Base-by-base conservation (phyloP, 2,329 filamentous ascomycete species). In the Drechslera avenae region DNA sequence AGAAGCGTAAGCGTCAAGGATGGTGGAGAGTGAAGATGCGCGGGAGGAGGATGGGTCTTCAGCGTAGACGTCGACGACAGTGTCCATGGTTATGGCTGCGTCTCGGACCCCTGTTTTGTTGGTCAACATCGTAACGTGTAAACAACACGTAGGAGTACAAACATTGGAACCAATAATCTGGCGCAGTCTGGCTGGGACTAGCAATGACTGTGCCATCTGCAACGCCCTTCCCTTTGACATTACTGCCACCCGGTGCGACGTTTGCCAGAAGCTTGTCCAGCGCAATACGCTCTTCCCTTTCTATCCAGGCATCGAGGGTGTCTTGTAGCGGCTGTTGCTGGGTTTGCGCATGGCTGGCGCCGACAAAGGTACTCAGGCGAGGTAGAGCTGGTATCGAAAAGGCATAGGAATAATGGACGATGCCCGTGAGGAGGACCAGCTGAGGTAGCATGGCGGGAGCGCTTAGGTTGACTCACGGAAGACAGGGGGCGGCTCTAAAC, bases 121-220 rank as follows among this genome's bases (percentile, higher is more conserved):
- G 21, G 4, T 39, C 36, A 39, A 35, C 9, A 34, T 19, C 3
- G 33, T n/a, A n/a, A 8, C 42, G 44, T 37, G 9, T 7, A n/a
- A 32, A 33, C 14, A 18, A 18, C 12, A 9, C 6, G 1, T 18
- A 2, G 7, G 34, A 7, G 4, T n/a, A 46, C 65, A 8, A 39
- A 75, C 76, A 78, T 58, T 78, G 75, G 54, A 72, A 78, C 60
- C 71, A 78, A 56, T 78, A 78, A 50, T 78, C 67, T 9, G 76
- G 76, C 14, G 66, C 60, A 3, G 69, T 50, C 21, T 63, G 70
- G 13, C 73, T 76, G 3, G 76, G 76, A 46, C 76, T 78, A 19
- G 76, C 76, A 28, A 78, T 62, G 2, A 78, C 75, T 3, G 73
- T 73, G 26, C 76, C 76, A 17, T 66, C 60, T 5, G 63, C 71